phyloP scores from a whole-genome alignment of 2,329 filamentous ascomycete species.

The Emergomyces pasteurianus region DNA sequence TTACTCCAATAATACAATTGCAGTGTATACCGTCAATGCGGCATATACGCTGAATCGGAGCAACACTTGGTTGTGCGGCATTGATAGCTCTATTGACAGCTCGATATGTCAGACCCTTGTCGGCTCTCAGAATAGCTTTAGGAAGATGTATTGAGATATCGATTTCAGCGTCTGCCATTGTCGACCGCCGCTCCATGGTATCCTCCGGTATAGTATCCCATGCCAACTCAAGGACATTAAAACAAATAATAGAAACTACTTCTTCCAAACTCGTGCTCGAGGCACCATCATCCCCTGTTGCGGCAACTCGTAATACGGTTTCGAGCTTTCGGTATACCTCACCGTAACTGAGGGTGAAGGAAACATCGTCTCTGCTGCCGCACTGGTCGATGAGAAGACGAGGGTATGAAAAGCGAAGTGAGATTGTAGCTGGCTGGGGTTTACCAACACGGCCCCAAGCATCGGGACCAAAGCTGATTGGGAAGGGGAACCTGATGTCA shows the following conservation, averaged over 20 bases:
- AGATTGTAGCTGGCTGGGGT: constrained; percentile 33
- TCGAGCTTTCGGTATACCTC: constrained; percentile 34
- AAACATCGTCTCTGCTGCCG: constrained; percentile 33
- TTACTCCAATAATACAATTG: constrained; percentile 40
- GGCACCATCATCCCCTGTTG: background rate
- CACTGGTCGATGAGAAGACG: constrained; percentile 26
- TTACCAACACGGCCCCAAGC: constrained; percentile 36
- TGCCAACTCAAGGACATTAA: background rate
- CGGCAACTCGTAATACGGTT: constrained; percentile 15
- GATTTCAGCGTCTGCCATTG: constrained; percentile 20
- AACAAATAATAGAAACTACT: background rate
- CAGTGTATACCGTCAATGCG: constrained; percentile 33
- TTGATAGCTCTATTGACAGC: constrained; percentile 18
- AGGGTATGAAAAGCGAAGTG: constrained; percentile 32
- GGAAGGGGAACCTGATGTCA: constrained; percentile 33
- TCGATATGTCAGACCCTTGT: constrained; percentile 30
- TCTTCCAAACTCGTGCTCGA: background rate
- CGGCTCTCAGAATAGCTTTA: constrained; percentile 34
- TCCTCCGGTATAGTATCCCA: background rate
- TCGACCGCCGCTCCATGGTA: too few relatives aligned
- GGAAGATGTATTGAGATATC: constrained; percentile 31
- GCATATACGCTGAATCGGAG: constrained; percentile 26
- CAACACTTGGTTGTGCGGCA: constrained; percentile 10
- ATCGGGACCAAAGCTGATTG: constrained; percentile 31
- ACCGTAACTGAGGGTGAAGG: constrained; percentile 36